Conservation (phyloP, 139 green algal genomes). For the Ettlia oleoabundans region DNA sequence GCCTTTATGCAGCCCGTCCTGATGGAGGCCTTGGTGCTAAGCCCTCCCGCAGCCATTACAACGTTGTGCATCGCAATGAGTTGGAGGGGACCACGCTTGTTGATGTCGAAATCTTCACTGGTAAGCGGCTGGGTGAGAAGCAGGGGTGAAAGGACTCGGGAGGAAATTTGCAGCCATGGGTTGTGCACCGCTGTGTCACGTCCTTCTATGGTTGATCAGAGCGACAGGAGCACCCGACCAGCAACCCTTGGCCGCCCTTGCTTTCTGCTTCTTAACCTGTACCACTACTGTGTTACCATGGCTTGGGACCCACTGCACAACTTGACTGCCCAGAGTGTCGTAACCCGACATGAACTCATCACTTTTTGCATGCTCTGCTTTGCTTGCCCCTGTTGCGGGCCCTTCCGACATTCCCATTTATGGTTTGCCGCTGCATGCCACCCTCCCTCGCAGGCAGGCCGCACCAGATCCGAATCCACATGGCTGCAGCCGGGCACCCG, state of each 20-base stretch:
- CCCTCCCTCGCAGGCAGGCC: constrained; percentile 61
- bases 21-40: constrained; percentile 34
- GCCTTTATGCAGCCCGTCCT: constrained; percentile 46
- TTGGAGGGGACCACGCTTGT: constrained; percentile 7
- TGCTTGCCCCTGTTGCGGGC: not conserved
- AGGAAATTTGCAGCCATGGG: not conserved
- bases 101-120: constrained; percentile 38
- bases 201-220: too few species aligned
- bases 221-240: too few species aligned
- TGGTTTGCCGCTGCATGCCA: not conserved
- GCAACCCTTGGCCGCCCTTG: too few species aligned
- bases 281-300: too few species aligned
- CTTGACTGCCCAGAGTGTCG: too few species aligned
- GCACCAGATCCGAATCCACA: constrained; percentile 84
- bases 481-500: constrained; percentile 67
- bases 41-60: constrained; percentile 46
- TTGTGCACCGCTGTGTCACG: too few species aligned
- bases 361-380: not conserved
- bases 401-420: not conserved
- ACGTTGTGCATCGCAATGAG: constrained; percentile 31
- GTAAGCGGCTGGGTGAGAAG: not conserved
- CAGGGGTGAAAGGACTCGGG: not conserved
- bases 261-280: too few species aligned
- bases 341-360: too few species aligned
- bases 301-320: too few species aligned